These are phyloP conservation scores for Halophytophthora batemanensis DNA, from an alignment of 352 stramenopile species.

Conservation along the genomic window DNA sequence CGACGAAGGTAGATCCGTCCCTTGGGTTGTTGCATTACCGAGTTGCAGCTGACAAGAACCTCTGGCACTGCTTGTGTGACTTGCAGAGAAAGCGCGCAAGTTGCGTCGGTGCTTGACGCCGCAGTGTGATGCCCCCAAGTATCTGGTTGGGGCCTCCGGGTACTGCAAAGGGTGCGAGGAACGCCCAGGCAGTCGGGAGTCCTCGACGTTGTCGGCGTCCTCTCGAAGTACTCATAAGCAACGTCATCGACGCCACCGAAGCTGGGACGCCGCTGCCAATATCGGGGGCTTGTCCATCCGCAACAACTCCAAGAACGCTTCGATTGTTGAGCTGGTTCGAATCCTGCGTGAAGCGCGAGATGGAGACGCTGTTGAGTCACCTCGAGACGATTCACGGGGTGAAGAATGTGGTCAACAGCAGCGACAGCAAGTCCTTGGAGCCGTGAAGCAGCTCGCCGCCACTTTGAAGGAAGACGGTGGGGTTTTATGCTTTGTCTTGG, in stretches of 20 bases:
- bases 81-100: slow-evolving; percentile 44
- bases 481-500: not conserved
- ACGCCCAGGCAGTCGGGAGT: slow-evolving; percentile 2
- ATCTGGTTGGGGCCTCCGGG: slow-evolving; percentile 52
- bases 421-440: slow-evolving; percentile 30
- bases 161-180: slow-evolving; percentile 68
- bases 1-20: slow-evolving; percentile 28
- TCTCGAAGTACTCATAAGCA: slow-evolving; percentile 12
- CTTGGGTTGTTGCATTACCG: not conserved
- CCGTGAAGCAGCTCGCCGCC: slow-evolving; percentile 44
- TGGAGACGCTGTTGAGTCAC: slow-evolving; percentile 7
- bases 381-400: slow-evolving; percentile 11
- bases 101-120: slow-evolving; percentile 58
- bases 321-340: slow-evolving; percentile 37
- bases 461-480: slow-evolving; percentile 51
- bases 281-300: slow-evolving; percentile 18
- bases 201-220: not conserved
- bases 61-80: not conserved
- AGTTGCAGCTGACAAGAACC: slow-evolving; percentile 4
- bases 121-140: slow-evolving; percentile 62
- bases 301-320: slow-evolving; percentile 42
- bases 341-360: slow-evolving; percentile 24
- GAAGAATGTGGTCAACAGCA: not conserved
- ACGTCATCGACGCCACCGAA: slow-evolving; percentile 41
- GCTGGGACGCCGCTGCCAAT: slow-evolving; percentile 33